phyloP scores from a whole-genome alignment of 495 filamentous ascomycete species.

The Tuber brumale region DNA sequence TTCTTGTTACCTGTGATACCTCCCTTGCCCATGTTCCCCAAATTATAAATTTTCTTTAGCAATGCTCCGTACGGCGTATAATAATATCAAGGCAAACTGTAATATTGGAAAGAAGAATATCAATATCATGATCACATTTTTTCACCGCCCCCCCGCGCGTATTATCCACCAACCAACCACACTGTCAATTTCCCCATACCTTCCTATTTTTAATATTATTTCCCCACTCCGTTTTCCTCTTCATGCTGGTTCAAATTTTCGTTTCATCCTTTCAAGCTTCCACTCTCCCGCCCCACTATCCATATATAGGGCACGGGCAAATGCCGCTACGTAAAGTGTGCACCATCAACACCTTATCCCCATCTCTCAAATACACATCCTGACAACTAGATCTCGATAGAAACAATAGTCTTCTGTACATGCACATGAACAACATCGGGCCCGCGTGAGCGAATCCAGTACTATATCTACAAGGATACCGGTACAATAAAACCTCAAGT shows the following conservation, averaged over 20 bases:
- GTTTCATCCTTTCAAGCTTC: background rate
- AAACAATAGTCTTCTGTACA: background rate
- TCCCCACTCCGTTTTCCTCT: no score
- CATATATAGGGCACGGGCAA: background rate
- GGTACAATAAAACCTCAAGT: background rate
- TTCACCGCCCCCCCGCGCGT: no score
- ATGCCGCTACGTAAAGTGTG: background rate
- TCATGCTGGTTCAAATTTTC: no score
- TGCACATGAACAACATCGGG: background rate
- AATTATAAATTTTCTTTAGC: background rate
- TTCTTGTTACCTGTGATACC: background rate
- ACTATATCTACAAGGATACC: background rate
- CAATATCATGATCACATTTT: background rate
- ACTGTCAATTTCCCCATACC: background rate
- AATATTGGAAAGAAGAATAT: background rate
- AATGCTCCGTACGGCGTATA: background rate
- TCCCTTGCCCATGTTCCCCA: background rate
- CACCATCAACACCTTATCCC: background rate
- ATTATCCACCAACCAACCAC: background rate
- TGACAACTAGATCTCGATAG: background rate
- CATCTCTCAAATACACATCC: background rate
- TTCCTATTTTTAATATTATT: background rate
- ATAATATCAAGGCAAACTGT: slow-evolving; percentile 2
- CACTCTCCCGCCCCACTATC: background rate
- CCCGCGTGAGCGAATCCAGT: background rate